Evolutionary conservation across 2,329 filamentous ascomycete species (phyloP), one percentile per base, ranked within the genome.

Genomic region (Cryphonectria radicalis): DNA sequence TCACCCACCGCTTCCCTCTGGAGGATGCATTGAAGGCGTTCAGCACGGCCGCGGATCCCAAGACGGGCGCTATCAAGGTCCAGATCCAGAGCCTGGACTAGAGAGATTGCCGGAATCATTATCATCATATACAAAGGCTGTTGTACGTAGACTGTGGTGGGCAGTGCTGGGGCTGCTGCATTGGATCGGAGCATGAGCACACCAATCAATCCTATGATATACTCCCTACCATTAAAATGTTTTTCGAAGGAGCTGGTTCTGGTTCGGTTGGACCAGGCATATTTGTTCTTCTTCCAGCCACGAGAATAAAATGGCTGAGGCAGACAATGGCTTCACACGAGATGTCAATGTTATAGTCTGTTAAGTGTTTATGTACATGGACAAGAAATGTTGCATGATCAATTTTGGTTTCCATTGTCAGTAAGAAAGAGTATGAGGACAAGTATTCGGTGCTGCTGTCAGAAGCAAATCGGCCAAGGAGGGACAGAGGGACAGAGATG

Each of bases 1-100:
- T 98, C 65, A 98, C 95, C 57, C 95, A 98, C 84, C 88, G 93
- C 25, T 98, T 92, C 83, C 85, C 87, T 74, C 83, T 98, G 53
- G 95, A 97, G 83, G 92, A 98, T 79, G 94, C 95, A 0, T 82
- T 96, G 40, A 89, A 95, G 82, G 95, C 95, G 10, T 98, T 98
- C 81, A 90, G 94, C 84, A 96, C 93, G 57, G 94, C 95, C 28
- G 90, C 92, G 11, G 90, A 98, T 82, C 91, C 94, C 55, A 94
- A 92, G 86, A 97, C 93, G 67, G 95, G 95, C 8, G 94, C 95
- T n/a, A 98, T 98, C 83, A 98, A 98, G 87, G 95, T 98, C 73
- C 92, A 94, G 87, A 98, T 98, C 78, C 93, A 95, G 85, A 94
- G 89, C 77, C 75, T 88, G 74, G 87, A 89, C 13, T 88, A 82